Percentiles rank a stretch among this genome's conserved stretches.
These are phyloP conservation scores for Populus davidiana DNA, from an alignment of 345 rosid species.

Conservation along the genomic window DNA sequence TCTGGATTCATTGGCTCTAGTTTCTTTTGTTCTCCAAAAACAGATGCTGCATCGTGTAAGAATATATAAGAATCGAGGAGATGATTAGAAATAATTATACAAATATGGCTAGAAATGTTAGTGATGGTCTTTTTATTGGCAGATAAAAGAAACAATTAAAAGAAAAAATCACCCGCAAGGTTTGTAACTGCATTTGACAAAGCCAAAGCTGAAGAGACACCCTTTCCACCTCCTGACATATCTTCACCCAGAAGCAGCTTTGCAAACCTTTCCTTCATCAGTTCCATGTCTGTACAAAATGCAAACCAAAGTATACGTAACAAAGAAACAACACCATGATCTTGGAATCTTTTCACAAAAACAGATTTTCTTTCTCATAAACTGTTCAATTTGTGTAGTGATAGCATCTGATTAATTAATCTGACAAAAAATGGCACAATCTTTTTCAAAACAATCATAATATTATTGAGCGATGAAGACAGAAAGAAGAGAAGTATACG, in stretches of 20 bases:
- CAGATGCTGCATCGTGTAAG: conserved; percentile 51
- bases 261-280: conserved; percentile 65
- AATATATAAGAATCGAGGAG: too few species aligned
- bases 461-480: too few species aligned
- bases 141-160: background rate
- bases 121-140: background rate
- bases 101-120: too few species aligned
- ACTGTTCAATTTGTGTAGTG: too few species aligned
- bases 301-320: background rate
- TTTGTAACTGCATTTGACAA: conserved; percentile 72
- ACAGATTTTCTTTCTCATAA: too few species aligned
- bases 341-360: background rate
- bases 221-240: conserved; percentile 80
- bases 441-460: too few species aligned
- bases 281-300: conserved; percentile 41
- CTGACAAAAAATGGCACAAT: too few species aligned
- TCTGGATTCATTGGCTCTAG: conserved; percentile 79
- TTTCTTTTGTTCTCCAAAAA: conserved; percentile 71
- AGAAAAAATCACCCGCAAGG: conserved; percentile 47
- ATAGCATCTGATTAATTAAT: too few species aligned
- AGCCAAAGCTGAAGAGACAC: conserved; percentile 70
- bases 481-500: too few species aligned
- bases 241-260: conserved; percentile 74
- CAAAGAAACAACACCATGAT: background rate
- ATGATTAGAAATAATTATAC: too few species aligned